Evolutionary conservation across 73 alveolate genomes (phyloP), one percentile per base, ranked within the genome.

Genomic region (Paramecium primaurelia): DNA sequence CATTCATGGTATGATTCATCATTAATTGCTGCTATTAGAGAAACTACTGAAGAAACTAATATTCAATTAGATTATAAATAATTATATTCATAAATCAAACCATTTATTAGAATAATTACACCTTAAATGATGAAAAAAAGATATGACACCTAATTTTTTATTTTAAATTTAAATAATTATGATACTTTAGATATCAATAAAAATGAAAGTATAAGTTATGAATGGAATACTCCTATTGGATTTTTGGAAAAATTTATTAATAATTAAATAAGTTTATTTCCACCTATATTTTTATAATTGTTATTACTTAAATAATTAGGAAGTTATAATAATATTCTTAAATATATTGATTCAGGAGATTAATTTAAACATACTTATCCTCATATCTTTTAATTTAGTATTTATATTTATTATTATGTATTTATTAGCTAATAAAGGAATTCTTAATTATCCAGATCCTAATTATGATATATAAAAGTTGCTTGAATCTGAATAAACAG

Each of bases 81-180:
- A 26, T 14, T 40, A 40, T 73, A 34, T 37, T 40, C 87, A 73
- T 6, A 37, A 22, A 73, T 73, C 5, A 36, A 22, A 73, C 87
- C 87, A 73, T 73, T 73, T 14, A 37, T 73, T 1, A 73, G 87
- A 73, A 30, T 73, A 8, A 73, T 73, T 73, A 73, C 87, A 37
- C 87, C 87, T 34, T 9, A 73, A 11, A 36, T 36, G 59, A 73
- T 73, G 87, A 73, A 73, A 40, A 73, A 73, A 44, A 73, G 87
- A 73, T 73, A 37, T 73, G 87, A 73, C 47, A 73, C 87, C 4
- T 38, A 73, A 16, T 73, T 73, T 38, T 73, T 37, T 73, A 12
- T 73, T 12, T 22, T 73, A 22, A 73, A 73, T 34, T 73, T 73
- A 37, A 73, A 73, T 6, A 25, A 73, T 37, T 73, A 37, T 4